Percentiles rank a stretch among this genome's conserved stretches.
phyloP scores from a whole-genome alignment of 257 asterid species.

The Lantana camara region DNA sequence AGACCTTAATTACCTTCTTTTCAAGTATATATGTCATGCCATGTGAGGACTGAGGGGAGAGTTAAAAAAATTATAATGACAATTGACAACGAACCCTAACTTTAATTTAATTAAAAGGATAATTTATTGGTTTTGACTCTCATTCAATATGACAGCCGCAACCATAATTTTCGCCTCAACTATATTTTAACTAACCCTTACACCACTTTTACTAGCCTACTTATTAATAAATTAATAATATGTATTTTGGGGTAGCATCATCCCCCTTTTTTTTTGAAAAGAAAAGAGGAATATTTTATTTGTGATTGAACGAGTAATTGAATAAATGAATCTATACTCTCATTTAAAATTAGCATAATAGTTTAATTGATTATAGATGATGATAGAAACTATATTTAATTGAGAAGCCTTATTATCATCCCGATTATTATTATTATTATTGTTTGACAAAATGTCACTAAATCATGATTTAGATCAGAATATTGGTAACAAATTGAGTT shows the following conservation, averaged over 20 bases:
- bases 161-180: conserved; percentile 11
- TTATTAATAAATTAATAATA: background rate
- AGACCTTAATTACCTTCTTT: background rate
- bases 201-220: background rate
- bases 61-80: conserved; percentile 8
- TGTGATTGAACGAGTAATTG: no score
- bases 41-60: conserved; percentile 32
- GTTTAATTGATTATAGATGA: no score
- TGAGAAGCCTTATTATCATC: no score
- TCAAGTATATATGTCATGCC: background rate
- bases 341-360: no score
- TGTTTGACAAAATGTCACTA: no score
- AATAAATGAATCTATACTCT: no score
- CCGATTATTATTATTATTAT: no score
- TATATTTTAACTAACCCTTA: background rate
- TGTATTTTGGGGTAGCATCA: background rate
- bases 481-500: no score
- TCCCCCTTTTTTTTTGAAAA: no score
- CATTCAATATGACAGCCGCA: conserved; percentile 43
- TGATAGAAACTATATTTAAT: no score
- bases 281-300: no score
- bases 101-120: background rate
- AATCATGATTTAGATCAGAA: no score
- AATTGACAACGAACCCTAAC: conserved; percentile 13
- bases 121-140: conserved; percentile 31